phyloP scores from a whole-genome alignment of 768 basidiomycete species.

The Serendipita sp. region DNA sequence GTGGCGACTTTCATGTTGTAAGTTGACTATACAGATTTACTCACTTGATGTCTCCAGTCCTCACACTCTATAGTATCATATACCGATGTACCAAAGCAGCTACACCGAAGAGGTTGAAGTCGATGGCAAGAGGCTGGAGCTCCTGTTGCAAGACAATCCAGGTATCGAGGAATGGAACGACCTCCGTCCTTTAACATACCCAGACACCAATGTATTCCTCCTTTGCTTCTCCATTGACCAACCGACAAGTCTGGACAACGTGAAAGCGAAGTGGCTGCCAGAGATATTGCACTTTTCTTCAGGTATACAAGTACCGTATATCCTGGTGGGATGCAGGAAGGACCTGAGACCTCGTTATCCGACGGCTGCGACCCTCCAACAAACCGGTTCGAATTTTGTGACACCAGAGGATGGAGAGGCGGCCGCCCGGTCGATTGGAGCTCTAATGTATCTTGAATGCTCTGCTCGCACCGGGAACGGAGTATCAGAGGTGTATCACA shows the following conservation, averaged over 20 bases:
- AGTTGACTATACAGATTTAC: no score
- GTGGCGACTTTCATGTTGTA: no score
- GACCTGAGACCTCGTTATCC: slow-evolving; percentile 12
- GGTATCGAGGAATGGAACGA: no score
- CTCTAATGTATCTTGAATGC: slow-evolving; percentile 6
- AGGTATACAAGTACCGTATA: slow-evolving; percentile 12
- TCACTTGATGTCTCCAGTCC: no score
- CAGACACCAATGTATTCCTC: no score
- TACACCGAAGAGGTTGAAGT: no score
- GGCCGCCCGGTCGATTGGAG: not conserved
- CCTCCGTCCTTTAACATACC: no score
- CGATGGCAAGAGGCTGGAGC: no score
- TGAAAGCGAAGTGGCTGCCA: slow-evolving; percentile 13
- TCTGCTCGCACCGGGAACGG: slow-evolving; percentile 13
- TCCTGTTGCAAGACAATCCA: no score
- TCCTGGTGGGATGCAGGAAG: slow-evolving; percentile 16
- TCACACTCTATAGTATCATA: no score
- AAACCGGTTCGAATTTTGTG: slow-evolving; percentile 12
- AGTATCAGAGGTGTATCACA: slow-evolving; percentile 11
- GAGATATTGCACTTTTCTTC: slow-evolving; percentile 11
- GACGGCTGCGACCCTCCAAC: slow-evolving; percentile 11
- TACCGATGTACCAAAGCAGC: no score
- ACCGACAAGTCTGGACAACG: slow-evolving; percentile 8
- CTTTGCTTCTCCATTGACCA: slow-evolving; percentile 2
- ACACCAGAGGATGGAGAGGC: not conserved